Evolutionary conservation across 139 green algal genomes (phyloP).

Genomic region (Closterium sp.): DNA sequence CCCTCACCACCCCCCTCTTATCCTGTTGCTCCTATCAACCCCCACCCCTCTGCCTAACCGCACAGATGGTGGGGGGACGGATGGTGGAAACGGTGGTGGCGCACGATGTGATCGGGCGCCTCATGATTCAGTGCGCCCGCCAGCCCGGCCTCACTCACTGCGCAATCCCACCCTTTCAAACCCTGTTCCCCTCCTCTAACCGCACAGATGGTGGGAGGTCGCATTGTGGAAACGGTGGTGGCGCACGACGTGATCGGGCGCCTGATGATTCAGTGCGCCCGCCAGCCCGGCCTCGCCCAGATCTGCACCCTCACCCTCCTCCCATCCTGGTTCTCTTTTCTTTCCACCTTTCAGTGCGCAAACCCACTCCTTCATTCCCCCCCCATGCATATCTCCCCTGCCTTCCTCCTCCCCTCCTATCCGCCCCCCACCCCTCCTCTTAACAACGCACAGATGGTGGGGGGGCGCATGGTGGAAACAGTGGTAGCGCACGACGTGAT

Average conservation of each 20-base stretch:
- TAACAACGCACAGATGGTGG: conserved; percentile 42
- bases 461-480: conserved; percentile 53
- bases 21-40: no score
- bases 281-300: conserved; percentile 51
- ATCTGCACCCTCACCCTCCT: no score
- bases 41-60: neutral
- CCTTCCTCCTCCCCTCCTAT: no score
- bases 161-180: no score
- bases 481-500: conserved; percentile 63
- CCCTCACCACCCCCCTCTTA: no score
- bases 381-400: neutral
- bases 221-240: conserved; percentile 59
- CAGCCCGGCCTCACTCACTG: conserved; percentile 57
- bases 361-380: no score
- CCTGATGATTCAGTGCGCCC: conserved; percentile 63
- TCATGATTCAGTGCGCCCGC: conserved; percentile 63
- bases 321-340: no score
- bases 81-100: conserved; percentile 61
- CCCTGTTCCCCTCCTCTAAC: no score
- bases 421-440: no score
- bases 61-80: conserved; percentile 40
- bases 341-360: no score
- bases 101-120: conserved; percentile 60
- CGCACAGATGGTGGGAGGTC: conserved; percentile 36
- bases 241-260: conserved; percentile 61